Base-by-base conservation (phyloP, 2,329 filamentous ascomycete genomes). In the Aureobasidium leucospermi region DNA sequence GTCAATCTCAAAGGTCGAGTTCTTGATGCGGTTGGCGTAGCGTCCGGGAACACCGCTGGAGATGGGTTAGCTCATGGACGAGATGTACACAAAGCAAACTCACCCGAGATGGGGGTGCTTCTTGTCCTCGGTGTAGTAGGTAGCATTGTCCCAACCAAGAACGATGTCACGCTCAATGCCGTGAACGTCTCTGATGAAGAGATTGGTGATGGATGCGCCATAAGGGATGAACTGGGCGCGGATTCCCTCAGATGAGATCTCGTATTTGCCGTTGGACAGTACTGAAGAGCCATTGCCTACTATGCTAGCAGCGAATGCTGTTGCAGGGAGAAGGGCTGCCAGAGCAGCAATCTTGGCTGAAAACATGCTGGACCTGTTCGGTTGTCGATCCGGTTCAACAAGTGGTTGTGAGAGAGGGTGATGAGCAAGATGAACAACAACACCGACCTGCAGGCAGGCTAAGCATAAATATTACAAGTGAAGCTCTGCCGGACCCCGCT, bases 11-110 rank as follows among this genome's bases (percentile, higher is more conserved):
- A 83, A 83, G 3, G 79, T 81, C 55, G 79, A 78, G 61, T 82
- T 82, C 71, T 78, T 81, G 77, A 91, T 91, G 64, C 88, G 85
- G 72, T 92, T 92, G 61, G 88, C 88, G 70, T 92, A 92, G 59
- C 88, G 85, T 48, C 73, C 71, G 69, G 45, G 55, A n/a, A 58
- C 55, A 41, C 42, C 42, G 16, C 55, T 58, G 9, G 28, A 7
- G 9, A 6, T 4, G 3, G 23, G 19, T 58, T 13, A 58, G 55
- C 6, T 8, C 10, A 19, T 39, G 6, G 8, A 4, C 10, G n/a
- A n/a, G 11, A 4, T 1, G 3, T n/a, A 7, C n/a, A 23, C 13
- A 29, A 15, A 38, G 29, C 13, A 4, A 42, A 11, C 55, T 31
- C 16, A 58, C 55, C 87, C 88, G 64, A 88, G 85, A 76, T 90